phyloP scores from a whole-genome alignment of 306 rosid species.

The Inga leiocalycina region DNA sequence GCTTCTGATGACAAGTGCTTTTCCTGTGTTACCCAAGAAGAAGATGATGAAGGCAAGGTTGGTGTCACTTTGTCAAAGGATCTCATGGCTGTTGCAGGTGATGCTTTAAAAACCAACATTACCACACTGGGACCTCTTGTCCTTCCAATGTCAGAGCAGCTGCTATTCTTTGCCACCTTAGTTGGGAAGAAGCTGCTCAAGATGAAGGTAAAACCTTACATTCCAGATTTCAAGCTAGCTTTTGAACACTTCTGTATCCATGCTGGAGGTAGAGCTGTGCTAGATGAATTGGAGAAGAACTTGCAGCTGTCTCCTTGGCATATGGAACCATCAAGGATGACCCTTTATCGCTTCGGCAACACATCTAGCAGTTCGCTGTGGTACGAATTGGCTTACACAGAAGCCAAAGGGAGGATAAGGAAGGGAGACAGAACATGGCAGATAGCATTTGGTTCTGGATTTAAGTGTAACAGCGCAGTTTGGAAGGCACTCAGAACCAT shows the following conservation, averaged over 20 bases:
- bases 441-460: constrained; percentile 90
- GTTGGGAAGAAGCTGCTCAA: constrained; percentile 75
- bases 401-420: constrained; percentile 79
- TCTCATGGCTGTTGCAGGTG: constrained; percentile 88
- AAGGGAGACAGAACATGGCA: constrained; percentile 88
- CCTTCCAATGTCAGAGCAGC: constrained; percentile 80
- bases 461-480: constrained; percentile 88
- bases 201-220: constrained; percentile 84
- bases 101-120: constrained; percentile 83
- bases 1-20: constrained; percentile 81
- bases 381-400: constrained; percentile 75
- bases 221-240: constrained; percentile 85
- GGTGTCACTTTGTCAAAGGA: constrained; percentile 88
- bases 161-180: constrained; percentile 69
- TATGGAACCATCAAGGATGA: constrained; percentile 95
- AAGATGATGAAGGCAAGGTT: constrained; percentile 66
- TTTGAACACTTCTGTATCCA: constrained; percentile 87
- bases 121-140: constrained; percentile 86
- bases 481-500: constrained; percentile 81
- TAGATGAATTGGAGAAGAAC: constrained; percentile 85
- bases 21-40: constrained; percentile 79
- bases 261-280: constrained; percentile 82
- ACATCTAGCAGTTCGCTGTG: constrained; percentile 89
- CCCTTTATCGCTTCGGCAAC: constrained; percentile 82
- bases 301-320: constrained; percentile 80